Base-by-base conservation (phyloP, 805 yeast genomes). In the Saccharomyces jurei region DNA sequence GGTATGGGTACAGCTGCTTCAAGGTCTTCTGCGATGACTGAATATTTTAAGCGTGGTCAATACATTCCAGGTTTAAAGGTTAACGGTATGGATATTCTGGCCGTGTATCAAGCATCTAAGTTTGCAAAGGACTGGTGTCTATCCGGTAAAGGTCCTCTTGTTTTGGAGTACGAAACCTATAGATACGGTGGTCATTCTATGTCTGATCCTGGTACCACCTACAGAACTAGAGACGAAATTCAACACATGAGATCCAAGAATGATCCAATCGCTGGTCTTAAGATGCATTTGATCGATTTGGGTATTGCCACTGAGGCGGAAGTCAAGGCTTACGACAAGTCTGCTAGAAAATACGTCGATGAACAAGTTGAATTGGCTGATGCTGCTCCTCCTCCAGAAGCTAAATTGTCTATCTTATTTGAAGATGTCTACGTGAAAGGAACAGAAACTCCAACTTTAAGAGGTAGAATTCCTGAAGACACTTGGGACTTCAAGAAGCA, bases 131-230 rank as follows among this genome's bases (percentile, higher is more conserved):
- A 92, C 75, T 94, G 96, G 96, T 80, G 88, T 74, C 80, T 87
- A 59, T 77, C 84, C 58, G 97, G 96, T 70, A 91, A 92, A 70
- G 99, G 98, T 61, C 99, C 99, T 61, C 76, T 94, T 64, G 96
- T 94, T 53, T 71, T 94, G 64, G 99, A 94, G 81, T 94, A 87
- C 77, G 97, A 91, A 80, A 94, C 99, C 66, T 94, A 94, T 80
- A 87, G 99, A 82, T 94, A 94, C 74, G 98, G 98, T 80, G 99
- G 99, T 75, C 99, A 94, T 84, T 94, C 99, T 65, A 94, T 94
- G 98, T 92, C 98, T 64, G 99, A 94, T 78, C 99, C 99, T 69
- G 99, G 99, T 82, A 94, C 99, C 74, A 94, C 99, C 63, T 94
- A 94, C 86, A 87, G 99, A 84, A 94, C 99, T 71, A 91, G 99